These are phyloP conservation scores for Globisporangium paroecandrum DNA, from an alignment of 352 stramenopile species.

Conservation along the genomic window DNA sequence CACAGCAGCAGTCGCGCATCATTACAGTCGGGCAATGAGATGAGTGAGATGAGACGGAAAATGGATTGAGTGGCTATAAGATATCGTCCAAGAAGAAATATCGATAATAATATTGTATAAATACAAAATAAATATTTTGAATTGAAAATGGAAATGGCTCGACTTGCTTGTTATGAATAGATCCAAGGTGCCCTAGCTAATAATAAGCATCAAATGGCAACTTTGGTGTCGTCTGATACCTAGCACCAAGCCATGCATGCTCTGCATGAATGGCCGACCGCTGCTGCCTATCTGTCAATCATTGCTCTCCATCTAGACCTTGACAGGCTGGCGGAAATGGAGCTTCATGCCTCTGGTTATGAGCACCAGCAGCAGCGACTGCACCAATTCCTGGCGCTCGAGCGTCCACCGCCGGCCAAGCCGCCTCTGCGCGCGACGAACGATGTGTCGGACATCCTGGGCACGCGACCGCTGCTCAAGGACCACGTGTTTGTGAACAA, in stretches of 20 bases:
- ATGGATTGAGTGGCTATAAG: not conserved
- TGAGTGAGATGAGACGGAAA: not conserved
- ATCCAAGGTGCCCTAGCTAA: not conserved
- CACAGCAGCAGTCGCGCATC: not conserved
- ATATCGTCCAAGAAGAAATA: not conserved
- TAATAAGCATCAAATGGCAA: not conserved
- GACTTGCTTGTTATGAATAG: not conserved
- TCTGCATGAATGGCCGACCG: not conserved
- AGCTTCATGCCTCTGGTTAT: slow-evolving; percentile 4
- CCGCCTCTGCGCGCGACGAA: slow-evolving; percentile 50
- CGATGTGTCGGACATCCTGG: slow-evolving; percentile 61
- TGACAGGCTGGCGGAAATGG: slow-evolving; percentile 7
- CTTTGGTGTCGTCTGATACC: not conserved
- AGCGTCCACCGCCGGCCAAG: slow-evolving; percentile 23
- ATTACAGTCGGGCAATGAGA: not conserved
- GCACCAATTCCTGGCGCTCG: slow-evolving; percentile 46
- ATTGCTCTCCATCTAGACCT: not conserved
- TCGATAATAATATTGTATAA: not conserved
- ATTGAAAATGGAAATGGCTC: not conserved
- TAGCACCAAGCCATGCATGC: not conserved
- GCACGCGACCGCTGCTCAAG: slow-evolving; percentile 48
- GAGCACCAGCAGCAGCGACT: slow-evolving; percentile 36
- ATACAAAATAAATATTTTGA: not conserved
- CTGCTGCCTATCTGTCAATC: not conserved
- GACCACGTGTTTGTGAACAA: slow-evolving; percentile 65